These are phyloP conservation scores for Crithidia brevicula DNA, from an alignment of 208 protist species.

Conservation along the genomic window DNA sequence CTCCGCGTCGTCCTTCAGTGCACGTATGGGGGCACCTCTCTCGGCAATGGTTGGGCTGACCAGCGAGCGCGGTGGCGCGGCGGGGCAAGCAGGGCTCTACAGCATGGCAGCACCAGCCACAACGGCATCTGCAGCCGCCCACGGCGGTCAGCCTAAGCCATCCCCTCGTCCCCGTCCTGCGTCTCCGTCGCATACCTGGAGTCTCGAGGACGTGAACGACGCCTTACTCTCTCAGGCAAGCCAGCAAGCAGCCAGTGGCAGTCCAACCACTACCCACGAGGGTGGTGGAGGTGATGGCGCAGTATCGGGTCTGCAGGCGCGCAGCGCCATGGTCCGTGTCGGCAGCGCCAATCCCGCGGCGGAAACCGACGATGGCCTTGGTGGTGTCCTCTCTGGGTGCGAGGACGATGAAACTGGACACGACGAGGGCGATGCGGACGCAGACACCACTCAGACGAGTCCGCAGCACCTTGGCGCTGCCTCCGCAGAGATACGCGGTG, in stretches of 20 bases:
- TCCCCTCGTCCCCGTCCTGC: background rate
- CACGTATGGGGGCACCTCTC: background rate
- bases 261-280: background rate
- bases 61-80: no score
- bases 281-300: background rate
- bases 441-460: no score
- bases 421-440: conserved; percentile 1
- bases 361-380: background rate
- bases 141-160: background rate
- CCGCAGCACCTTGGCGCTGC: no score
- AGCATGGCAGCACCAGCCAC: no score
- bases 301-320: no score
- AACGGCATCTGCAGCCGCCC: background rate
- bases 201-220: conserved; percentile 27
- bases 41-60: background rate
- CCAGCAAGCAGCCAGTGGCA: background rate
- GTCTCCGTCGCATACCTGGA: conserved; percentile 11
- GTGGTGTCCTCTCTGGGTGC: background rate
- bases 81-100: no score
- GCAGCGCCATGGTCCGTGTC: no score
- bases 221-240: conserved; percentile 15
- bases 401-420: conserved; percentile 7
- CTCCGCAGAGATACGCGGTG: no score
- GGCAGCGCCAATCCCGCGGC: background rate
- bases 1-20: conserved; percentile 11